Evolutionary conservation across 78 protist genomes (phyloP).

Genomic region (Blattamonas nauphoetae): DNA sequence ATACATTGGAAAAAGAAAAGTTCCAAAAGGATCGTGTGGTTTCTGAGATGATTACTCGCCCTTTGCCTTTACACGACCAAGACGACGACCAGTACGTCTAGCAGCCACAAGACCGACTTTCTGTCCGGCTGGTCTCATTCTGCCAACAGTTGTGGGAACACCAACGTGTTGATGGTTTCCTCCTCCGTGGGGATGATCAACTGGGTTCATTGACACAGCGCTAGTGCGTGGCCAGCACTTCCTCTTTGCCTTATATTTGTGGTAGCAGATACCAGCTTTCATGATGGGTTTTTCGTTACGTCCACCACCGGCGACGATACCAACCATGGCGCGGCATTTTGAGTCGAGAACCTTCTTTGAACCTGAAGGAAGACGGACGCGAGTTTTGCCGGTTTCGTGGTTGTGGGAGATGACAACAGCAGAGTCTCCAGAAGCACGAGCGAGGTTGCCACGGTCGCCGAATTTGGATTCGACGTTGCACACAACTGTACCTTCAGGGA

Average conservation of each 20-base stretch:
- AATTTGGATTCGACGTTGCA: conserved; percentile 90
- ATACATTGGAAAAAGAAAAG: too few species aligned
- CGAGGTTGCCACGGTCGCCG: conserved; percentile 89
- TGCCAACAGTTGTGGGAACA: conserved; percentile 78
- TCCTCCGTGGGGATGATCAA: conserved; percentile 94
- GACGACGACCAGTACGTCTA: conserved; percentile 79
- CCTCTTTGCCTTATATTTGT: conserved; percentile 90
- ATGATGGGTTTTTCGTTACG: conserved; percentile 98
- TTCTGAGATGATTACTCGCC: too few species aligned
- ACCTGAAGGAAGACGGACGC: conserved; percentile 91
- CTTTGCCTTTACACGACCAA: too few species aligned
- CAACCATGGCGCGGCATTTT: conserved; percentile 88
- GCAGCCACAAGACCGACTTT: conserved; percentile 99
- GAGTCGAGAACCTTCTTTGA: conserved; percentile 78
- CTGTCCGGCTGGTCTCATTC: conserved; percentile 85
- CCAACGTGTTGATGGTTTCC: conserved; percentile 99
- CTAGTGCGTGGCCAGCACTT: conserved; percentile 96
- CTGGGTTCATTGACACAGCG: conserved; percentile 98
- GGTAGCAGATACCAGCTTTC: conserved; percentile 95
- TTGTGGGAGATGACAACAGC: conserved; percentile 86
- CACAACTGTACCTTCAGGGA: conserved; percentile 96
- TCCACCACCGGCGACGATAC: conserved; percentile 98
- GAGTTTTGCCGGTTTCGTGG: conserved; percentile 76
- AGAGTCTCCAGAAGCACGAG: conserved; percentile 92
- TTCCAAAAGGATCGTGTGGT: too few species aligned